phyloP scores from a whole-genome alignment of 1,284 basidiomycete genomes.

The Trichosporon sp. region DNA sequence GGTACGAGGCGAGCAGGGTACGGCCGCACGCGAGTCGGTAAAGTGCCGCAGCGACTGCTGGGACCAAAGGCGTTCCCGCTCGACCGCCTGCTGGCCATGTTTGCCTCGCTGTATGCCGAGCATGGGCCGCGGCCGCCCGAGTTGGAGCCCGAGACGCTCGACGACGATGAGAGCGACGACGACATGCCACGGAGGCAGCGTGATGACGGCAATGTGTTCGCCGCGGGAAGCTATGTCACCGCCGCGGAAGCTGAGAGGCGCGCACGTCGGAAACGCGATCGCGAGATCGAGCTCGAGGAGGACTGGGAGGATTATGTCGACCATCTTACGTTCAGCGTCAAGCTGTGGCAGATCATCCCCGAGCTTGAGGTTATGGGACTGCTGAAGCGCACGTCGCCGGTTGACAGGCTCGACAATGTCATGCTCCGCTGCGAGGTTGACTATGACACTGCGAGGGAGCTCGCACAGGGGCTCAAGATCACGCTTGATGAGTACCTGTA shows the following conservation, averaged over 20 bases:
- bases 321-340: constrained; percentile 33
- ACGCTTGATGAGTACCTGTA: constrained; percentile 66
- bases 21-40: constrained; percentile 38
- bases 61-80: constrained; percentile 76
- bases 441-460: constrained; percentile 57
- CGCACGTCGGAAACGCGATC: constrained; percentile 60
- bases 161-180: constrained; percentile 32
- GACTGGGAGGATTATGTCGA: constrained; percentile 44
- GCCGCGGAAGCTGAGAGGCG: constrained; percentile 17
- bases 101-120: constrained; percentile 75
- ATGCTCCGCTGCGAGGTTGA: constrained; percentile 70
- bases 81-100: constrained; percentile 74
- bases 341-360: constrained; percentile 56
- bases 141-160: constrained; percentile 24
- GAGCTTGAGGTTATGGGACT: constrained; percentile 66
- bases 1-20: constrained; percentile 47
- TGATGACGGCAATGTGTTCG: constrained; percentile 25
- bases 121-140: constrained; percentile 55
- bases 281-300: constrained; percentile 57
- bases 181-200: constrained; percentile 30
- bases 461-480: constrained; percentile 63
- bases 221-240: neutral
- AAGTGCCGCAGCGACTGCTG: constrained; percentile 63
- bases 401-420: constrained; percentile 56
- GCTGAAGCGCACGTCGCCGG: constrained; percentile 60